Evolutionary conservation across 2,329 filamentous ascomycete species (phyloP).

Genomic region (Exophiala viscosa): DNA sequence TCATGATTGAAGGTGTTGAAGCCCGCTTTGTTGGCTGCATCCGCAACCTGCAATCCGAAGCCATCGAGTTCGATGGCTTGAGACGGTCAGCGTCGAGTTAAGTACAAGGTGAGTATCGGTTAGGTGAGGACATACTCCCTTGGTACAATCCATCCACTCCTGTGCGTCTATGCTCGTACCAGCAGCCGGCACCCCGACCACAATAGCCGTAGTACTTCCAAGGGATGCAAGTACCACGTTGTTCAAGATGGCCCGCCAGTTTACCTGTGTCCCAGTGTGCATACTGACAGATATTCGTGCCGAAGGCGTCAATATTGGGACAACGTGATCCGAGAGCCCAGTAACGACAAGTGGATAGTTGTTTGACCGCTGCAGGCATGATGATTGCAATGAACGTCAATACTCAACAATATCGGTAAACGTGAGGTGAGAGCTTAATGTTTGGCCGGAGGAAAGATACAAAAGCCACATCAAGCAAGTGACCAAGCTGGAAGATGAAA

Average conservation of each 20-base stretch:
- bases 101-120: background rate
- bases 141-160: conserved; percentile 25
- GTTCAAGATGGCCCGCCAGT: conserved; percentile 18
- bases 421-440: background rate
- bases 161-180: conserved; percentile 26
- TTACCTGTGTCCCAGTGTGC: conserved; percentile 26
- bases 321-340: conserved; percentile 26
- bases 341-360: conserved; percentile 24
- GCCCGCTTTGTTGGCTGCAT: conserved; percentile 21
- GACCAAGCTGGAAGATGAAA: background rate
- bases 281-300: conserved; percentile 12
- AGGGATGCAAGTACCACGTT: conserved; percentile 24
- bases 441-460: too few species aligned
- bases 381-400: background rate
- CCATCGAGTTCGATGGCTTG: conserved; percentile 21
- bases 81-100: conserved; percentile 1
- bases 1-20: conserved; percentile 24
- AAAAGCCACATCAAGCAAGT: background rate
- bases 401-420: background rate
- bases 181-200: conserved; percentile 16
- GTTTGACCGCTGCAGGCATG: background rate
- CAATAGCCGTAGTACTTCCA: conserved; percentile 20
- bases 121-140: conserved; percentile 17
- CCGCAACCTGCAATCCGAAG: conserved; percentile 21
- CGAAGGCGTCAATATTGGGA: conserved; percentile 20